Base-by-base conservation (phyloP, 371 early-diverging fungal genomes). In the Paraphysoderma sedebokerense region DNA sequence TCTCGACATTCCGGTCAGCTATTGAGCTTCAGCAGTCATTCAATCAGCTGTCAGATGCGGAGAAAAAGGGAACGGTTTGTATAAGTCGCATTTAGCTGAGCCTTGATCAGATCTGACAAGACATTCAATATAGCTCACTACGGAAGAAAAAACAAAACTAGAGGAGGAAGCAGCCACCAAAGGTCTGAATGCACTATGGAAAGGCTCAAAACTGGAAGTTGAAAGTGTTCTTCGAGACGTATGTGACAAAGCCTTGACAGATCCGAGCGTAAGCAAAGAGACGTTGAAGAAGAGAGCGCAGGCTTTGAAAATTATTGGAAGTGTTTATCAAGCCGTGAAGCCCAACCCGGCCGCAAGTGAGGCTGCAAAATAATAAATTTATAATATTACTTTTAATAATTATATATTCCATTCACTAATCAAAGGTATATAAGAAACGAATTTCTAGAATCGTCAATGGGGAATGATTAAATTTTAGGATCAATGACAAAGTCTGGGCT, bases 151-250 rank as follows among this genome's bases (percentile, higher is more conserved):
- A 6, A 9, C 24, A 26, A n/a, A 44, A 20, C 28, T 31, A 2
- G 40, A 46, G 38, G 37, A 47, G 22, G 32, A 8, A 24, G 44
- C n/a, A 12, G 29, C 37, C 8, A 27, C 37, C 20, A 71, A 82
- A 67, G 87, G 87, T 26, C 57, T 93, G 52, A 77, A 89, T 54
- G 87, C 90, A 0, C 74, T 96, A 38, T 93, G 93, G 93, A 72
- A 81, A 55, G 91, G 89, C 17, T 82, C 82, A 33, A 88, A 89
- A 57, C 63, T 96, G 38, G 97, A 96, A 62, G 87, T 96, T 19
- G 87, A 92, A 59, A 70, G 76, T 53, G 89, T 92, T 5, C 61
- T 93, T 38, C 72, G 92, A 33, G 87, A 90, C 53, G 28, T 26
- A 15, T 48, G 49, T 30, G 49, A 49, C 32, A 13, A 15, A 1